Conservation (phyloP, 2,329 filamentous ascomycete genomes). For the Talaromyces sp. region DNA sequence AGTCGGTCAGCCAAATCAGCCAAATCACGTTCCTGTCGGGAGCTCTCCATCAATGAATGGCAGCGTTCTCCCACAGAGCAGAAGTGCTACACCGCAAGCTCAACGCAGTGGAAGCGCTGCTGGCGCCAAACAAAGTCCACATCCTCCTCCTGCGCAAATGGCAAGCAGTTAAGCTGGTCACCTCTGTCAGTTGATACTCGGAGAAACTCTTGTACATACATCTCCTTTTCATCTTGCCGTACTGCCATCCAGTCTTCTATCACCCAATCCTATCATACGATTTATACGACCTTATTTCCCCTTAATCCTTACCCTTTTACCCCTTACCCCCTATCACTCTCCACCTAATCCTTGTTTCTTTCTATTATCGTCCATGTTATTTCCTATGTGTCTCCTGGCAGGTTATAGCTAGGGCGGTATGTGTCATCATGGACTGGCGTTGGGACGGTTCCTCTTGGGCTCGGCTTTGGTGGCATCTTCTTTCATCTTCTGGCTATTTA, state of each 20-base stretch:
- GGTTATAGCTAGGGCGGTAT: neutral
- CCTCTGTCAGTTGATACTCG: neutral
- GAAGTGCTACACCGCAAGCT: conserved; percentile 41
- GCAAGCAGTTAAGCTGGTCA: conserved; percentile 25
- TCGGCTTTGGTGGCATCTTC: neutral
- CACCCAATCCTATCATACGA: neutral
- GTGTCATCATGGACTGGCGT: neutral
- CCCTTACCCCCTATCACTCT: neutral
- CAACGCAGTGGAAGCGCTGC: conserved; percentile 39
- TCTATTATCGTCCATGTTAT: neutral
- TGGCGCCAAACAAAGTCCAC: conserved; percentile 36
- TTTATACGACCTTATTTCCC: conserved; percentile 6
- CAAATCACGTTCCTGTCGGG: conserved; percentile 32
- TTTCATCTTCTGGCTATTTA: neutral
- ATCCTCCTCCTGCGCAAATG: conserved; percentile 35
- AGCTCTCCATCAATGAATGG: conserved; percentile 42
- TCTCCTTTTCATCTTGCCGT: conserved; percentile 2
- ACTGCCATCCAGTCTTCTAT: conserved; percentile 1
- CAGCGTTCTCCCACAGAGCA: conserved; percentile 31
- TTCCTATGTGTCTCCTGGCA: neutral
- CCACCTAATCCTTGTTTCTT: neutral
- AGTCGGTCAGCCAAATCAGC: conserved; percentile 42
- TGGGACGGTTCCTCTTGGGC: neutral
- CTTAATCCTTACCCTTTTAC: neutral
- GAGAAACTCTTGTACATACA: neutral